phyloP scores from a whole-genome alignment of 768 basidiomycete genomes.

The Russula abietina region DNA sequence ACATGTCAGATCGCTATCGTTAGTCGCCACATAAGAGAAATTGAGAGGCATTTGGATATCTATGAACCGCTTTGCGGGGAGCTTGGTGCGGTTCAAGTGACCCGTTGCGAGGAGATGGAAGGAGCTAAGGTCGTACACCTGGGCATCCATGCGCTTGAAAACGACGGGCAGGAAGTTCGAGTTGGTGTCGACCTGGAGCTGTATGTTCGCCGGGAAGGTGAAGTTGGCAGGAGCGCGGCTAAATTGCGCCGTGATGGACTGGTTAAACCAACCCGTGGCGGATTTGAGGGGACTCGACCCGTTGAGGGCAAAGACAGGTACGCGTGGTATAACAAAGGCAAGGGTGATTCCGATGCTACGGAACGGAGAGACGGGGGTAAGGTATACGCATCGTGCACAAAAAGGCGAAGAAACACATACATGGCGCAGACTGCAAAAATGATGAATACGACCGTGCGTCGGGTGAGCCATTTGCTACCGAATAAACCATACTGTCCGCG shows the following conservation, averaged over 20 bases:
- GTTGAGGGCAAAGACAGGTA: constrained; percentile 66
- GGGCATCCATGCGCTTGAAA: constrained; percentile 60
- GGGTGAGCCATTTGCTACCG: constrained; percentile 67
- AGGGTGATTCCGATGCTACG: constrained; percentile 60
- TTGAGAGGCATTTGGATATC: constrained; percentile 68
- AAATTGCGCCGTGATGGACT: constrained; percentile 56
- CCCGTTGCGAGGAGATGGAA: constrained; percentile 62
- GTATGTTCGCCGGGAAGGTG: constrained; percentile 72
- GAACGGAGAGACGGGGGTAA: background rate
- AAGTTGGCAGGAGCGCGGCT: constrained; percentile 82
- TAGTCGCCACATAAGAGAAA: constrained; percentile 76
- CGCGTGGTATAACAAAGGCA: constrained; percentile 78
- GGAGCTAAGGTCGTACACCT: constrained; percentile 65
- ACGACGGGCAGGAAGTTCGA: constrained; percentile 72
- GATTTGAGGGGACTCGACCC: constrained; percentile 46
- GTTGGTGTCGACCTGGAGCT: constrained; percentile 70
- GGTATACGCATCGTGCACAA: background rate
- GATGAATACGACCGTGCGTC: constrained; percentile 62
- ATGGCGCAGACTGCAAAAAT: constrained; percentile 54
- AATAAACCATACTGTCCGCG: constrained; percentile 75
- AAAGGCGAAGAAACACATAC: constrained; percentile 37
- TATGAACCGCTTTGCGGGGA: constrained; percentile 64
- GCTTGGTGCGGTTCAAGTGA: constrained; percentile 47
- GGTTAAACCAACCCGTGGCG: constrained; percentile 55
- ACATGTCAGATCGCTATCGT: constrained; percentile 83